Conservation (phyloP, 345 rosid genomes). For the Geranium brycei region DNA sequence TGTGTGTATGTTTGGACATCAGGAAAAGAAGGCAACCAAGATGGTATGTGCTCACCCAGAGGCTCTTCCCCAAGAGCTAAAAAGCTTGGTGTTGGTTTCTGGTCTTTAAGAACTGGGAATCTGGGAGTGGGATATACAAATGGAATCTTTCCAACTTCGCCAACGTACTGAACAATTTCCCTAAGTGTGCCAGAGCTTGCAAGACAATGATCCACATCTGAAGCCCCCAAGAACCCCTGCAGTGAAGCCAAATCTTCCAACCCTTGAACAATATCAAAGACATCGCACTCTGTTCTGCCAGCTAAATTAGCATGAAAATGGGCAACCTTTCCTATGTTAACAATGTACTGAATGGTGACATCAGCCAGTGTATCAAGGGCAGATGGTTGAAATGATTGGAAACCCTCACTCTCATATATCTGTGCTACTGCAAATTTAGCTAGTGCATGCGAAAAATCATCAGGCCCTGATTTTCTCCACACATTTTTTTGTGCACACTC, state of each 20-base stretch:
- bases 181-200: constrained; percentile 42
- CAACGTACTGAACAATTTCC: constrained; percentile 50
- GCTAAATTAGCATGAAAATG: constrained; percentile 44
- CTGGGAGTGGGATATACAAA: constrained; percentile 54
- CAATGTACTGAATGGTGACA: constrained; percentile 39
- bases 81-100: constrained; percentile 34
- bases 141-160: constrained; percentile 37
- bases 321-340: constrained; percentile 44
- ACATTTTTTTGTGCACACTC: constrained; percentile 18
- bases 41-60: constrained; percentile 59
- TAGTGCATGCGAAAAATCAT: constrained; percentile 38
- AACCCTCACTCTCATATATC: constrained; percentile 59
- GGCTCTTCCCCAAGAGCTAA: constrained; percentile 44
- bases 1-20: constrained; percentile 26
- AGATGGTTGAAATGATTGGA: constrained; percentile 60
- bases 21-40: constrained; percentile 73
- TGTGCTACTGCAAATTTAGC: constrained; percentile 63
- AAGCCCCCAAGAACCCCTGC: constrained; percentile 51
- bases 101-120: constrained; percentile 47
- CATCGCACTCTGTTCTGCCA: constrained; percentile 51
- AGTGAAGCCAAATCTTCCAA: constrained; percentile 53
- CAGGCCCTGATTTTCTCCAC: constrained; percentile 30
- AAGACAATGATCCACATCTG: constrained; percentile 47
- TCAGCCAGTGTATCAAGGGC: constrained; percentile 59
- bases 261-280: constrained; percentile 55